Conservation (phyloP, 164 flowering plant genomes). For the Vitis riparia region DNA sequence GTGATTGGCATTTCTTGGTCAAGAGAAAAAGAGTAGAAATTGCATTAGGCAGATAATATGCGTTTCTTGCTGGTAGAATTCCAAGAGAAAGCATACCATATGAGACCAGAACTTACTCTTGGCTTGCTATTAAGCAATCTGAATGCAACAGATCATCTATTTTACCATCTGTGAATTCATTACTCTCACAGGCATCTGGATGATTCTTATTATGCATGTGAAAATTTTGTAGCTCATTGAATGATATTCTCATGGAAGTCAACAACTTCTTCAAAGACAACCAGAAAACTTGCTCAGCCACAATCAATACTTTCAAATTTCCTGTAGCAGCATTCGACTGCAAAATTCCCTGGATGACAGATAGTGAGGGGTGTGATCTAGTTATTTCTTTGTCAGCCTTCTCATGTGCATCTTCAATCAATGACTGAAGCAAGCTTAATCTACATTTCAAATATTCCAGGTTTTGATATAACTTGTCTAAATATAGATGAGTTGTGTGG, state of each 20-base stretch:
- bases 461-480: conserved; percentile 35
- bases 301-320: conserved; percentile 41
- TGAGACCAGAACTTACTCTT: conserved; percentile 38
- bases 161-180: conserved; percentile 2
- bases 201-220: conserved; percentile 7
- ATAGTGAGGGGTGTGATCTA: conserved; percentile 54
- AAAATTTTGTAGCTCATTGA: conserved; percentile 26
- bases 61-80: no score
- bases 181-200: conserved; percentile 12
- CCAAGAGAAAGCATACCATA: no score
- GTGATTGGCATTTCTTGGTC: no score
- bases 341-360: conserved; percentile 44
- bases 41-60: no score
- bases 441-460: conserved; percentile 32
- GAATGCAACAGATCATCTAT: conserved; percentile 20
- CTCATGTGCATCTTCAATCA: conserved; percentile 34
- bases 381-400: conserved; percentile 34
- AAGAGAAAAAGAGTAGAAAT: no score
- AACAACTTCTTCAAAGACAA: conserved; percentile 45
- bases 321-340: conserved; percentile 17
- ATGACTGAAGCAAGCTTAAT: conserved; percentile 31
- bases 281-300: conserved; percentile 58
- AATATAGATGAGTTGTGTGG: conserved; percentile 35
- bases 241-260: conserved; percentile 43
- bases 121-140: conserved; percentile 43